These are phyloP conservation scores for Fusarium camptoceras DNA, from an alignment of 2,329 filamentous ascomycete genomes.

Conservation along the genomic window DNA sequence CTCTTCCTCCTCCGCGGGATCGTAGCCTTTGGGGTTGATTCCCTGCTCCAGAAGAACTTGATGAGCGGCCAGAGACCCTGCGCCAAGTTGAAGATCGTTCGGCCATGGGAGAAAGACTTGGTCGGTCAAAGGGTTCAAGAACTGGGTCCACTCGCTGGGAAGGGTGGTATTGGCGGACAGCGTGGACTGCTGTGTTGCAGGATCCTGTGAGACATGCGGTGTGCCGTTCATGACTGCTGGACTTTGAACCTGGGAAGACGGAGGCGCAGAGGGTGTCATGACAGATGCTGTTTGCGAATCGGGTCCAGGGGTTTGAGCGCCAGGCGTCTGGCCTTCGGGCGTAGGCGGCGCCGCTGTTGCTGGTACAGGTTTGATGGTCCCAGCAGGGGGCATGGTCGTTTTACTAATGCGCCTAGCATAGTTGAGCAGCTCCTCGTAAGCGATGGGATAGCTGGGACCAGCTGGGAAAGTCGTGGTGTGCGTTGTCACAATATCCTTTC, in stretches of 20 bases:
- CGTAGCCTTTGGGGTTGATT: slow-evolving; percentile 70
- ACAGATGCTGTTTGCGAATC: slow-evolving; percentile 49
- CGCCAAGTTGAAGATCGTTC: slow-evolving; percentile 73
- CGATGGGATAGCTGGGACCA: slow-evolving; percentile 66
- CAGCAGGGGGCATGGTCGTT: slow-evolving; percentile 78
- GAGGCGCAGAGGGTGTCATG: slow-evolving; percentile 50
- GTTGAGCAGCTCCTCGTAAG: slow-evolving; percentile 78
- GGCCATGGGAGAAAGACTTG: slow-evolving; percentile 83
- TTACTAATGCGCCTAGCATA: slow-evolving; percentile 85
- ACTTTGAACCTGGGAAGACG: slow-evolving; percentile 51
- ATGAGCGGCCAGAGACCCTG: slow-evolving; percentile 73
- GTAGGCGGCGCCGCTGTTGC: slow-evolving; percentile 26
- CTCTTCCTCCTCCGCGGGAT: slow-evolving; percentile 67
- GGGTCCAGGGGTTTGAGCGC: slow-evolving; percentile 48
- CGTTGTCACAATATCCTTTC: slow-evolving; percentile 76
- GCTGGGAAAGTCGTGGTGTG: slow-evolving; percentile 67
- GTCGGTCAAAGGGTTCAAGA: slow-evolving; percentile 67
- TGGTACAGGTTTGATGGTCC: slow-evolving; percentile 57
- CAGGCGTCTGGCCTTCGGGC: slow-evolving; percentile 50
- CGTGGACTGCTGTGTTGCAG: slow-evolving; percentile 50
- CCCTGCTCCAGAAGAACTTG: slow-evolving; percentile 72
- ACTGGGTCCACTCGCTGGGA: slow-evolving; percentile 61
- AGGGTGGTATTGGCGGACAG: slow-evolving; percentile 56
- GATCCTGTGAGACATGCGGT: slow-evolving; percentile 46
- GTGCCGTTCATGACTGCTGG: slow-evolving; percentile 51